Evolutionary conservation across 495 filamentous ascomycete genomes (phyloP).

Genomic region (Collariella sp.): DNA sequence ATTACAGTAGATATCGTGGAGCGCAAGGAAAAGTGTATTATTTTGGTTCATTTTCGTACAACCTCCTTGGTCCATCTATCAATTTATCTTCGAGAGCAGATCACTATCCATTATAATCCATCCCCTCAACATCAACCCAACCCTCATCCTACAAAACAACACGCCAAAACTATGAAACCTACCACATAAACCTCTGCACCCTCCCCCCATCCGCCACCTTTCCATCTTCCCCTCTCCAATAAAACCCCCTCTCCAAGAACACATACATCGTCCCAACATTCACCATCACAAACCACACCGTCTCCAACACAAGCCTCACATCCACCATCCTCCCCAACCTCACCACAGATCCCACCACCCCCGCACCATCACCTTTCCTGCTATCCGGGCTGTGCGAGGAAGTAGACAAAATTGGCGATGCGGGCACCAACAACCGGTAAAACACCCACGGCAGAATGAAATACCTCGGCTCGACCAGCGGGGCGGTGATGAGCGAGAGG

Average conservation of each 20-base stretch:
- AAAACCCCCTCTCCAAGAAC: conserved; percentile 71
- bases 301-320: conserved; percentile 58
- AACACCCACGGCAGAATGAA: conserved; percentile 93
- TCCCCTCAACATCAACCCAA: too few species aligned
- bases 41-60: neutral
- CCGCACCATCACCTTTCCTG: neutral
- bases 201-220: conserved; percentile 59
- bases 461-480: conserved; percentile 89
- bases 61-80: neutral
- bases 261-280: conserved; percentile 70
- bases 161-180: neutral
- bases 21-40: neutral
- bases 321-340: conserved; percentile 7
- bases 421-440: conserved; percentile 74
- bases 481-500: conserved; percentile 74
- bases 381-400: neutral
- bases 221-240: conserved; percentile 50
- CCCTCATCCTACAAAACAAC: neutral
- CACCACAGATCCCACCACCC: neutral
- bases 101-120: too few species aligned
- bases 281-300: conserved; percentile 64
- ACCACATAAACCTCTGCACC: conserved; percentile 90
- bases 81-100: too few species aligned
- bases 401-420: conserved; percentile 9
- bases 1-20: neutral